Evolutionary conservation across 2,329 filamentous ascomycete genomes (phyloP), one percentile per base, ranked within the genome.

Genomic region (Colletotrichum incanum): DNA sequence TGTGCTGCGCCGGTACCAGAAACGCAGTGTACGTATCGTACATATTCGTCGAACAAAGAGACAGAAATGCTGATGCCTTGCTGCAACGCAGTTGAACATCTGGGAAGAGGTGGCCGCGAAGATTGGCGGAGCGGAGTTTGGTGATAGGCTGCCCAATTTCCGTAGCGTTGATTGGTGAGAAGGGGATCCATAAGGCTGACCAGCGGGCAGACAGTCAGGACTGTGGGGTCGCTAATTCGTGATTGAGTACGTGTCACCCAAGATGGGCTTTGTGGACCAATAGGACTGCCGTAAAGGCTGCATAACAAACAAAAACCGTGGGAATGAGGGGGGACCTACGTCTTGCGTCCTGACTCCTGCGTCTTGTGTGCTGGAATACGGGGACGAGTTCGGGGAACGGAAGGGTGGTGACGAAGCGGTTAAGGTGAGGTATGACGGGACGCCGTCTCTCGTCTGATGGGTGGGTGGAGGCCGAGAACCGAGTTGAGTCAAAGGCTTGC

Each of bases 121-220:
- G 45, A 68, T 72, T 49, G 68, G 59, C 45, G 31, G 39, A 63
- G 70, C 72, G 72, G 72, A 63, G 65, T 39, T 45, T 52, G 55
- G 49, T 70, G 72, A 73, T 73, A 74, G 72, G 72, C 72, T 70
- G 60, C 72, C 41, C 70, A 43, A 71, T 74, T 73, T n/a, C 43
- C 45, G 23, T 20, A 39, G 34, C 54, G 23, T 5, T 73, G 70
- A 73, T 74, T 74, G 68, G 72, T 37, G 34, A 26, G 16, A 5
- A 5, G 12, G 59, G 58, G 20, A 39, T 43, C 70, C 66, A 26
- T 64, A 74, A 71, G 72, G 72, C 72, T 74, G 72, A 74, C 47
- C 14, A 28, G 45, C 55, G 54, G 70, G 66, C 70, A 56, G 65
- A 72, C 65, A 50, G n/a, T 31, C 20, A 28, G 39, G 65, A 23